A percentile compares a stretch with the other conserved stretches of the same genome.
Conservation (phyloP, 2,329 filamentous ascomycete species). For the Ilyonectria robusta region DNA sequence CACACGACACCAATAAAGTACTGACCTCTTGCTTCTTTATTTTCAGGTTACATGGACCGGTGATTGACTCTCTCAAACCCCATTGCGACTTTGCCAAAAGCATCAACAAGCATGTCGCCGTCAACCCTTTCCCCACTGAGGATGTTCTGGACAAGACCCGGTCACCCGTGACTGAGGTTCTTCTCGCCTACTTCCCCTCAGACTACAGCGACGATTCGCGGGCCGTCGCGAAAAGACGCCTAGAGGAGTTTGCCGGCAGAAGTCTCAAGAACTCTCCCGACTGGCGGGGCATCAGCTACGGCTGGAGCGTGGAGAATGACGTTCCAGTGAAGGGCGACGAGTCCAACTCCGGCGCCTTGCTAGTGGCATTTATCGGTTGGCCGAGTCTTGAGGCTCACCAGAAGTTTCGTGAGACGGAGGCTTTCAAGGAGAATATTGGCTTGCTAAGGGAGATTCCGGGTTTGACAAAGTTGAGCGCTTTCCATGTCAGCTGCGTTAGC, state of each 20-base stretch:
- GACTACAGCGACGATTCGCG: conserved; percentile 40
- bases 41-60: conserved; percentile 21
- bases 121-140: conserved; percentile 40
- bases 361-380: conserved; percentile 53
- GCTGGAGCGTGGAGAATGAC: conserved; percentile 53
- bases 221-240: conserved; percentile 34
- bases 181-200: conserved; percentile 39
- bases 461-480: conserved; percentile 38
- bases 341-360: conserved; percentile 28
- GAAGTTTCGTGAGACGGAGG: conserved; percentile 52
- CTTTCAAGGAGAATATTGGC: conserved; percentile 53
- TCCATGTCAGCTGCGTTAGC: conserved; percentile 43
- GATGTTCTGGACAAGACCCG: conserved; percentile 40
- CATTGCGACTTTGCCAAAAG: conserved; percentile 34
- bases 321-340: conserved; percentile 49
- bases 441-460: conserved; percentile 43
- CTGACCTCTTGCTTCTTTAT: neutral
- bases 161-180: conserved; percentile 41
- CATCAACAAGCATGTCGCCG: conserved; percentile 42
- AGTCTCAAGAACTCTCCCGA: conserved; percentile 38
- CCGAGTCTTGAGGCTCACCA: conserved; percentile 55
- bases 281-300: conserved; percentile 46
- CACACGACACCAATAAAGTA: neutral
- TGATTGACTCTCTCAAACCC: conserved; percentile 39
- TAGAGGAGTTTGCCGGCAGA: conserved; percentile 34